Evolutionary conservation across 768 basidiomycete species (phyloP), one percentile per base, ranked within the genome.

Genomic region (Leccinum subgranulosum): DNA sequence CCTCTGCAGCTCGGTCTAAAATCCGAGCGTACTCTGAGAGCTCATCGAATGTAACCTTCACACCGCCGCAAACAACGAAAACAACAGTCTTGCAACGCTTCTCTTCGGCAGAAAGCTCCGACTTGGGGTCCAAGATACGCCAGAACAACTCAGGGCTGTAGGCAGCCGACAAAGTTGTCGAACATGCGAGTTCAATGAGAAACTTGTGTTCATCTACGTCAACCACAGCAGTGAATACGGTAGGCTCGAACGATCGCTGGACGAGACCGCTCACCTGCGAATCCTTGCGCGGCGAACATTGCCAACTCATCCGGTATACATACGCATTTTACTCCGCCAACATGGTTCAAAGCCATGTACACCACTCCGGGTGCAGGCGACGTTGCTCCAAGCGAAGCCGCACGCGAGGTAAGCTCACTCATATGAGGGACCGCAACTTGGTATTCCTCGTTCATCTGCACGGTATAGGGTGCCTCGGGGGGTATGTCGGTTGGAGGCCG

Each of bases 311-410:
- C 89, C 6, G 85, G 79, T 25, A 90, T 76, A 61, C 77, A 86
- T 11, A 85, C 79, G 54, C 81, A 86, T 58, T 68, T 78, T 11
- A 90, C 76, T 3, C 73, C 76, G 15, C 88, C 87, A 29, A 72
- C 61, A 63, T 86, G 76, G 39, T 85, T 74, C 33, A 92, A 64
- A 10, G 89, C 86, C 79, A 84, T 83, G 64, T 76, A 81, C 33
- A 91, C 82, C 3, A 86, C 82, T 3, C 75, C 80, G 4, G 83
- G 75, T 8, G 86, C 76, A 33, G 88, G 83, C 49, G 79, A 78
- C 19, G 85, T 85, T 2, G 90, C 89, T 6, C 88, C 90, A 14
- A 92, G 74, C 1, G 88, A 91, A 9, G 84, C 81, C 6, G 90
- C 90, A 43, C 73, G 79, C 1, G 89, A 89, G 21, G 79, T 81